Conservation (phyloP, 768 basidiomycete species). For the Myochromella boudieri region DNA sequence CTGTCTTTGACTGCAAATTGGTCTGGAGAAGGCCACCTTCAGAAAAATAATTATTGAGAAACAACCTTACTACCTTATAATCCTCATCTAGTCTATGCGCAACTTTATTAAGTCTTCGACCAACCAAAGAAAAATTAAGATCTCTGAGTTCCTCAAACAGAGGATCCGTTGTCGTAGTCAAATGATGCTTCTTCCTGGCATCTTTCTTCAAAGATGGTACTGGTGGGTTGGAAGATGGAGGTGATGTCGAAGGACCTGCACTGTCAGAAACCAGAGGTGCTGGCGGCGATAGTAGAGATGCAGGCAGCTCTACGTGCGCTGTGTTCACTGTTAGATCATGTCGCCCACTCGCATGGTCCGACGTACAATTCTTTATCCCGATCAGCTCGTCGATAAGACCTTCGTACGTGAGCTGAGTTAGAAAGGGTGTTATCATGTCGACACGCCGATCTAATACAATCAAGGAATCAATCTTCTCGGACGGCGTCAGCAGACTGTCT, state of each 20-base stretch:
- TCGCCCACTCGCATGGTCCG: background rate
- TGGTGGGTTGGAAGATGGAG: constrained; percentile 38
- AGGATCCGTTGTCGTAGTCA: constrained; percentile 76
- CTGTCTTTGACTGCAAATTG: constrained; percentile 84
- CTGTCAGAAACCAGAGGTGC: constrained; percentile 38
- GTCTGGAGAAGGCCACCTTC: constrained; percentile 43
- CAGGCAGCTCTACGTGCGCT: constrained; percentile 84
- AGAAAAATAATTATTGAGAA: background rate
- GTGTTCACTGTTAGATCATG: constrained; percentile 5
- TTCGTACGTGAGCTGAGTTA: constrained; percentile 96
- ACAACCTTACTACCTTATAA: constrained; percentile 63
- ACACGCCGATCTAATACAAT: constrained; percentile 88
- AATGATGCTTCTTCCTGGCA: constrained; percentile 86
- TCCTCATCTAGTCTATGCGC: constrained; percentile 89
- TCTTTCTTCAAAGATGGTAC: constrained; percentile 63
- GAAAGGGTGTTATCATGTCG: constrained; percentile 93
- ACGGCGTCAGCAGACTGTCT: constrained; percentile 42
- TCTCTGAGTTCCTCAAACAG: constrained; percentile 85
- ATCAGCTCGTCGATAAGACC: constrained; percentile 93
- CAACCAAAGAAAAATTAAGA: constrained; percentile 89
- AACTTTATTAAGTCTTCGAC: constrained; percentile 73
- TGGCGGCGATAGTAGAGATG: constrained; percentile 64
- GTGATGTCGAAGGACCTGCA: constrained; percentile 37
- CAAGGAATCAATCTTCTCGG: constrained; percentile 76
- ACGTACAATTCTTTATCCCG: constrained; percentile 85